These are phyloP conservation scores for Daldinia decipiens DNA, from an alignment of 495 filamentous ascomycete species.

Conservation along the genomic window DNA sequence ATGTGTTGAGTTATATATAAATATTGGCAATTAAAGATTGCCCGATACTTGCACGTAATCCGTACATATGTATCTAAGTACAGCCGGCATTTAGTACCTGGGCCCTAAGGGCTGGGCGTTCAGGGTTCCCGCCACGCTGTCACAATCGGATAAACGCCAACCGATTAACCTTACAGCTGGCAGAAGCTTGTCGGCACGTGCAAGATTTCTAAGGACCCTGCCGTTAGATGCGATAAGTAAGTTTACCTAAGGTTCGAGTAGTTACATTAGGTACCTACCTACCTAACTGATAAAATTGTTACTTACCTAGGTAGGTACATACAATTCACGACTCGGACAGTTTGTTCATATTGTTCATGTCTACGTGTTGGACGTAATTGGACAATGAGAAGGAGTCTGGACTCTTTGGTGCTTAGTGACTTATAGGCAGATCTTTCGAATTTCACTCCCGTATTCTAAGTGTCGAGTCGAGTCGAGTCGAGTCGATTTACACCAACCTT, in stretches of 20 bases:
- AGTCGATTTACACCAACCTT: not conserved
- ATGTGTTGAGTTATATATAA: not conserved
- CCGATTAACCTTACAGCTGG: conserved; percentile 28
- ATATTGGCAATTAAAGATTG: not conserved
- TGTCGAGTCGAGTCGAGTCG: not conserved
- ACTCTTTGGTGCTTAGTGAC: conserved; percentile 16
- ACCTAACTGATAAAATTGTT: not conserved
- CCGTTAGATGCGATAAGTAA: conserved; percentile 14
- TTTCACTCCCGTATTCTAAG: conserved; percentile 8
- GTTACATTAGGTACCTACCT: not conserved
- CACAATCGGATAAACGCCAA: conserved; percentile 39
- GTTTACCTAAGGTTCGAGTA: conserved; percentile 1
- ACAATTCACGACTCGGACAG: conserved; percentile 15
- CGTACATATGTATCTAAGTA: no score
- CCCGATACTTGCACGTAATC: not conserved
- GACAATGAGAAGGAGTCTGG: conserved; percentile 26
- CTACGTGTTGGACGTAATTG: conserved; percentile 22
- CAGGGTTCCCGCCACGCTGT: conserved; percentile 42
- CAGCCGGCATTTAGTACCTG: no score
- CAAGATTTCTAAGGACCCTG: conserved; percentile 22
- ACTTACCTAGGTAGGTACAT: not conserved
- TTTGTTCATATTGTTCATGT: conserved; percentile 27
- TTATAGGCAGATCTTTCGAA: conserved; percentile 9
- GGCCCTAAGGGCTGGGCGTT: not conserved
- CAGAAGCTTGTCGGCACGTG: conserved; percentile 34